These are phyloP conservation scores for Penicillium glabrum DNA, from an alignment of 2,329 filamentous ascomycete species.

Conservation along the genomic window DNA sequence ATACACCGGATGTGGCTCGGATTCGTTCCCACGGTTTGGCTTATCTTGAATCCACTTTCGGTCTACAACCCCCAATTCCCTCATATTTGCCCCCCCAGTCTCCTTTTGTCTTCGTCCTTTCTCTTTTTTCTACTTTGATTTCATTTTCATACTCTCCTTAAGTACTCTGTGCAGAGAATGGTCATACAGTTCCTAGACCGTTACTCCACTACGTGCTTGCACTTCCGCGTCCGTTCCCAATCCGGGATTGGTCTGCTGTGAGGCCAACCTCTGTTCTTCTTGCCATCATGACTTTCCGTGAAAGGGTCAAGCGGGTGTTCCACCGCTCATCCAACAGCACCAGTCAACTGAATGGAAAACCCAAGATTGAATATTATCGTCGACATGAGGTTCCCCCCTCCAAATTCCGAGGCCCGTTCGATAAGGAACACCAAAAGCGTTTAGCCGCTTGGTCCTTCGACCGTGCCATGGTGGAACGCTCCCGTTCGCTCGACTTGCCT, in stretches of 20 bases:
- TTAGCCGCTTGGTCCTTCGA: conserved; percentile 48
- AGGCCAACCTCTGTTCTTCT: background rate
- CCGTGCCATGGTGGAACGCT: conserved; percentile 34
- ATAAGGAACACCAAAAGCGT: conserved; percentile 45
- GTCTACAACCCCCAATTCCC: conserved; percentile 4
- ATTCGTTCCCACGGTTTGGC: conserved; percentile 11
- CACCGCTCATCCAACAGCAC: conserved; percentile 27
- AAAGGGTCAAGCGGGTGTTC: conserved; percentile 39
- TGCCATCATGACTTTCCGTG: conserved; percentile 37
- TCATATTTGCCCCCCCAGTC: background rate
- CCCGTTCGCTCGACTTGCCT: conserved; percentile 36
- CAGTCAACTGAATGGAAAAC: conserved; percentile 27
- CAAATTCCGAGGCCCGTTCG: conserved; percentile 50
- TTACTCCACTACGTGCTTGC: conserved; percentile 32
- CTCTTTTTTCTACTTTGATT: conserved; percentile 2
- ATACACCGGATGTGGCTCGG: background rate
- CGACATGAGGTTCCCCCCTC: conserved; percentile 49
- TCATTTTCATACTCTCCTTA: background rate
- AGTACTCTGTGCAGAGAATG: conserved; percentile 21
- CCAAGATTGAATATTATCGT: conserved; percentile 50
- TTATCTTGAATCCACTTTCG: conserved; percentile 10
- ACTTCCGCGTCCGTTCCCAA: conserved; percentile 33
- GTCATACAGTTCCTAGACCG: conserved; percentile 18
- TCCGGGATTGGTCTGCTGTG: conserved; percentile 28
- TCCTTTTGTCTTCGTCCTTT: background rate